A percentile compares a stretch with the other conserved stretches of the same genome.
Conservation (phyloP, 2,329 filamentous ascomycete species). For the Trichoderma arundinaceum region DNA sequence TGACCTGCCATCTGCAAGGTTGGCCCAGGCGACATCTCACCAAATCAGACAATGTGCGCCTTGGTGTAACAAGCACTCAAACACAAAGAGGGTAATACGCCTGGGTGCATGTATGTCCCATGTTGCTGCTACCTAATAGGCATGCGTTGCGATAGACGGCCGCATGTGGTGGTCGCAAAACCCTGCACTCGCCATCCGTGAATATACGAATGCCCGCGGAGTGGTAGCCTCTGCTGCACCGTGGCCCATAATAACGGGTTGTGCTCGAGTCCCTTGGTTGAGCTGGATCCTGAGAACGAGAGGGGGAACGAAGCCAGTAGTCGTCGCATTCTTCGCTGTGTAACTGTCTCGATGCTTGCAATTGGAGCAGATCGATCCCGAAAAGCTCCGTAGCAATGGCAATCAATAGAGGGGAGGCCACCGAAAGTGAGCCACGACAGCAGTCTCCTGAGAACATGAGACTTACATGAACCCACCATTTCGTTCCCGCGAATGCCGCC, state of each 20-base stretch:
- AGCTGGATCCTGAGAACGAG: not conserved
- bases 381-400: constrained; percentile 17
- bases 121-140: not conserved
- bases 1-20: constrained; percentile 9
- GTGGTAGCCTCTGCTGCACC: not conserved
- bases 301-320: not conserved
- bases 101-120: not conserved
- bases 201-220: not conserved
- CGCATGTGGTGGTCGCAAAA: not conserved
- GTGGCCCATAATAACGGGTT: not conserved
- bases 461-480: constrained; percentile 14
- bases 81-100: not conserved
- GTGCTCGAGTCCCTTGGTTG: not conserved
- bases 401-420: constrained; percentile 12
- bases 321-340: not conserved
- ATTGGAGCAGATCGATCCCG: constrained; percentile 13
- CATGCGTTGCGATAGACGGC: not conserved
- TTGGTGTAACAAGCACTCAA: not conserved
- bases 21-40: constrained; percentile 15
- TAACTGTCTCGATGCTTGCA: not conserved
- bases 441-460: constrained; percentile 16
- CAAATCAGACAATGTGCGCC: not conserved
- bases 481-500: constrained; percentile 29
- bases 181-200: not conserved
- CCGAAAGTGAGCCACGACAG: constrained; percentile 25